These are phyloP conservation scores for Candida tallmaniae DNA, from an alignment of 805 yeast genomes.

Conservation along the genomic window DNA sequence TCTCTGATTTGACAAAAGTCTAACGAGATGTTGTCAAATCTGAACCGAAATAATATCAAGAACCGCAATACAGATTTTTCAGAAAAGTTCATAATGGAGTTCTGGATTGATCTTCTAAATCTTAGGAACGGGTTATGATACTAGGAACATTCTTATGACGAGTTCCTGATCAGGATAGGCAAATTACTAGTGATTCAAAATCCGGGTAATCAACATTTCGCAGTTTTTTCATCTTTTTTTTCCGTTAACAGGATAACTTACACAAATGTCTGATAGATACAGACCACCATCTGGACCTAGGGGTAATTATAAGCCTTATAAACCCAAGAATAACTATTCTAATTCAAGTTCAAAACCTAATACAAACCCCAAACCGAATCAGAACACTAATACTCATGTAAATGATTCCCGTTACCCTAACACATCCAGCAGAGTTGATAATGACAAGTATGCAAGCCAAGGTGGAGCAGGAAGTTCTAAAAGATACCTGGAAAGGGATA, in stretches of 20 bases:
- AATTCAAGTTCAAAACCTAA: slow-evolving; percentile 1
- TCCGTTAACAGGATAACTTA: not conserved
- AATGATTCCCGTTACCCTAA: slow-evolving; percentile 7
- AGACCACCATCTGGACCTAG: slow-evolving; percentile 22
- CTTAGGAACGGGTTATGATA: too few relatives aligned
- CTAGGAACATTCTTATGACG: too few relatives aligned
- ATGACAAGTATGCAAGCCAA: not conserved
- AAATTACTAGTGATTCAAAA: too few relatives aligned
- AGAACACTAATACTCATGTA: slow-evolving; percentile 8
- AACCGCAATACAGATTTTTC: too few relatives aligned
- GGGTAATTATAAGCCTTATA: slow-evolving; percentile 13
- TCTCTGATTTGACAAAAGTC: too few relatives aligned
- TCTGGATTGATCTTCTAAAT: too few relatives aligned
- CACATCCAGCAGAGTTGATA: not conserved
- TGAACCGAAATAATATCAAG: too few relatives aligned
- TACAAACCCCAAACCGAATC: too few relatives aligned
- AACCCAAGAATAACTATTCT: slow-evolving; percentile 1
- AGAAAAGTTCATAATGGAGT: too few relatives aligned
- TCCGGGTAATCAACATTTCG: slow-evolving; percentile 1
- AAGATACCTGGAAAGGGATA: slow-evolving; percentile 20
- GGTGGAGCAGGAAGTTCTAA: slow-evolving; percentile 14
- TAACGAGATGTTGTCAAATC: too few relatives aligned
- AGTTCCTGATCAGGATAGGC: too few relatives aligned
- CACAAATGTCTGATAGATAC: slow-evolving; percentile 30
- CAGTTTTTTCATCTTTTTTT: not conserved